phyloP scores from a whole-genome alignment of 805 yeast species.

The Maudiozyma barnettii region DNA sequence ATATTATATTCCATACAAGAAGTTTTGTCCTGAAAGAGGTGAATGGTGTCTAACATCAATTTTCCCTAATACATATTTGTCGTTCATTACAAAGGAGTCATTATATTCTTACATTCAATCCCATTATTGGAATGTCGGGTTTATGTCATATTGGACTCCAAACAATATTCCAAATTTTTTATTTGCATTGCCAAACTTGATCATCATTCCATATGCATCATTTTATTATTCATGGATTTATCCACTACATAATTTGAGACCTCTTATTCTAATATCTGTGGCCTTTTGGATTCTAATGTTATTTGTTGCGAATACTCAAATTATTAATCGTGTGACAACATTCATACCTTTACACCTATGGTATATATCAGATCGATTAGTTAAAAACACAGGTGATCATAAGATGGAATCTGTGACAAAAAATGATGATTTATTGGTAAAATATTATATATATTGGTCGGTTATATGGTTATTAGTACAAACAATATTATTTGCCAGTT shows the following conservation, averaged over 20 bases:
- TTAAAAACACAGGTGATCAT: conserved; percentile 11
- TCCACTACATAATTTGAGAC: conserved; percentile 31
- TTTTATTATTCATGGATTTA: conserved; percentile 30
- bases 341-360: conserved; percentile 70
- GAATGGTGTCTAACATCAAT: conserved; percentile 63
- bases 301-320: conserved; percentile 74
- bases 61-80: conserved; percentile 17
- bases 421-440: conserved; percentile 22
- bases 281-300: conserved; percentile 42
- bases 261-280: conserved; percentile 35
- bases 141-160: conserved; percentile 71
- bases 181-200: conserved; percentile 60
- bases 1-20: conserved; percentile 44
- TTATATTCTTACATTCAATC: conserved; percentile 64
- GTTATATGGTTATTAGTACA: conserved; percentile 60
- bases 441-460: conserved; percentile 38
- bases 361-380: conserved; percentile 44
- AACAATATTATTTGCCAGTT: conserved; percentile 66
- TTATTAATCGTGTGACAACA: conserved; percentile 67
- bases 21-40: conserved; percentile 61
- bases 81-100: conserved; percentile 25
- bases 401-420: conserved; percentile 8
- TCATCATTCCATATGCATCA: conserved; percentile 36
- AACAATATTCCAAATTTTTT: conserved; percentile 77
- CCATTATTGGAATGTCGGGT: conserved; percentile 80